Percentiles rank a stretch among this genome's conserved stretches.
Evolutionary conservation across 139 green algal species (phyloP).

Genomic region (Chlamydomonas sp.): DNA sequence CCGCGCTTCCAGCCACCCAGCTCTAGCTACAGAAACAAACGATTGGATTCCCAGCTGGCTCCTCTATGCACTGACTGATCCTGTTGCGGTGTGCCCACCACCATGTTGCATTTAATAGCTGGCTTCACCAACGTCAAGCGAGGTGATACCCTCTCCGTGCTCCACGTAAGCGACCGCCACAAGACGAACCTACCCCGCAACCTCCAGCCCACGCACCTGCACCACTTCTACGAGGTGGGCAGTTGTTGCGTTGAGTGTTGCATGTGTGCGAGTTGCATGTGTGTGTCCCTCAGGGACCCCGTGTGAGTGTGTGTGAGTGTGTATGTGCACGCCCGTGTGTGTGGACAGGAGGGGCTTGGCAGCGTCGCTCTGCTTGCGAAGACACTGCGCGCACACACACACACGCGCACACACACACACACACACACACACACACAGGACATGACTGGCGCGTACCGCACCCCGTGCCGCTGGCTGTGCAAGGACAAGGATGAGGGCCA

Average conservation of each 20-base stretch:
- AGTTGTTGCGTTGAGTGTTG: too few species aligned
- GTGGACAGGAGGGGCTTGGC: too few species aligned
- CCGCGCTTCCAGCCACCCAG: not conserved
- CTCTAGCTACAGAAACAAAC: too few species aligned
- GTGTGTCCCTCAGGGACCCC: too few species aligned
- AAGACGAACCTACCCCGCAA: conserved; percentile 27
- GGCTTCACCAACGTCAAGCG: conserved; percentile 9
- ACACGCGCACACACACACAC: too few species aligned
- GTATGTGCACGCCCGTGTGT: too few species aligned
- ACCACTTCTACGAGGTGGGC: conserved; percentile 20
- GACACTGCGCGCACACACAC: too few species aligned
- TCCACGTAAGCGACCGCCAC: conserved; percentile 17
- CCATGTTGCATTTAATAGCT: not conserved
- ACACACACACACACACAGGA: not conserved
- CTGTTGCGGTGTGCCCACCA: not conserved
- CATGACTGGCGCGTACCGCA: not conserved
- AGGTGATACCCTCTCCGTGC: conserved; percentile 17
- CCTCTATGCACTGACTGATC: not conserved
- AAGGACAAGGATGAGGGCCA: conserved; percentile 37
- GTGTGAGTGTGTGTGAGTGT: too few species aligned
- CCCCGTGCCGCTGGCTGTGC: conserved; percentile 32
- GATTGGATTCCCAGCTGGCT: too few species aligned
- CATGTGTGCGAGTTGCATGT: too few species aligned
- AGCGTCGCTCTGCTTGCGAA: too few species aligned
- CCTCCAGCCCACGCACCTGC: conserved; percentile 33